These are phyloP conservation scores for Diaporthe vexans DNA, from an alignment of 2,329 filamentous ascomycete species.

Conservation along the genomic window DNA sequence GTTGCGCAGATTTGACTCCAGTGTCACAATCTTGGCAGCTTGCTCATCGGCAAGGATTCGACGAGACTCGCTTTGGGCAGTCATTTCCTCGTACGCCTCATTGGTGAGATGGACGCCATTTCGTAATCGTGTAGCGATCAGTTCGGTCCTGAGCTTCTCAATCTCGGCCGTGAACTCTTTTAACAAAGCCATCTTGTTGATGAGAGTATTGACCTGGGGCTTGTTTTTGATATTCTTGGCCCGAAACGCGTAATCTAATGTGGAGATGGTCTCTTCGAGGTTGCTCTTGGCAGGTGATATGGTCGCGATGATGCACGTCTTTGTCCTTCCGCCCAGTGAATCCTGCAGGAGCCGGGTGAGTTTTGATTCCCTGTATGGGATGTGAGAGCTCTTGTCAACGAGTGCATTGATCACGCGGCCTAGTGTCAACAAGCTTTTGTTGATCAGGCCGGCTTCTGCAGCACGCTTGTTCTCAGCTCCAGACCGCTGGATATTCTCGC, in stretches of 20 bases:
- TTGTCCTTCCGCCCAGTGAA: slow-evolving; percentile 93
- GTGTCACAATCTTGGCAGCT: slow-evolving; percentile 88
- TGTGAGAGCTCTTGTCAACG: slow-evolving; percentile 90
- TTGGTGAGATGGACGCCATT: slow-evolving; percentile 96
- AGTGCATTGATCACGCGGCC: slow-evolving; percentile 98
- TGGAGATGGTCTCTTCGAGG: slow-evolving; percentile 97
- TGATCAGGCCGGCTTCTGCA: slow-evolving; percentile 95
- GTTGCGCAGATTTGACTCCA: slow-evolving; percentile 91
- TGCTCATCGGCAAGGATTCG: slow-evolving; percentile 94
- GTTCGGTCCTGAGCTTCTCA: slow-evolving; percentile 92
- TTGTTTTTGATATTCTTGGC: slow-evolving; percentile 99
- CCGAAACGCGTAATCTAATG: slow-evolving; percentile 95
- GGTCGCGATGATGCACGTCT: slow-evolving; percentile 98
- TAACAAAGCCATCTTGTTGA: slow-evolving; percentile 93
- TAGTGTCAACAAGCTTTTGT: slow-evolving; percentile 95
- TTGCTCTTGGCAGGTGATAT: slow-evolving; percentile 96
- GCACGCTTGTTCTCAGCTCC: slow-evolving; percentile 98
- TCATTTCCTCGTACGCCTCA: slow-evolving; percentile 91
- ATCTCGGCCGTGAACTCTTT: slow-evolving; percentile 93
- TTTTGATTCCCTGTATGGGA: slow-evolving; percentile 94
- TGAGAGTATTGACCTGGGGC: slow-evolving; percentile 91
- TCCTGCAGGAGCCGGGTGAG: slow-evolving; percentile 95
- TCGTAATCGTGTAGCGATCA: slow-evolving; percentile 91
- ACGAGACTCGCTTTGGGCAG: slow-evolving; percentile 90
- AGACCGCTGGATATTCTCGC: slow-evolving; percentile 96